phyloP scores from a whole-genome alignment of 768 basidiomycete species.

The Scleroderma bovista region DNA sequence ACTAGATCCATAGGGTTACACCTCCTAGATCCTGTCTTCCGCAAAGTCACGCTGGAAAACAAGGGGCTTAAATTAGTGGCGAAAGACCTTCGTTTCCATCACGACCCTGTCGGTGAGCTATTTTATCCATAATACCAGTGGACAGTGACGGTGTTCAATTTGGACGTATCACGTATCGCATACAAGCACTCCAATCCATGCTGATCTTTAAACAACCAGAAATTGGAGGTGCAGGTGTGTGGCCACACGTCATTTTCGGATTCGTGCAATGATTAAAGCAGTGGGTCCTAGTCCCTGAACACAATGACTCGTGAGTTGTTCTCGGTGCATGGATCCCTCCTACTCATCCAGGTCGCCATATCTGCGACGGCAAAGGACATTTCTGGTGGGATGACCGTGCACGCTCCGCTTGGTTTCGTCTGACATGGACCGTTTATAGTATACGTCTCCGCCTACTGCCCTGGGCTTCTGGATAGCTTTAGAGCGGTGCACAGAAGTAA shows the following conservation, averaged over 20 bases:
- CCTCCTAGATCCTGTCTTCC: constrained; percentile 77
- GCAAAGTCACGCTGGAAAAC: constrained; percentile 76
- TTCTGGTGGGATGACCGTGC: constrained; percentile 46
- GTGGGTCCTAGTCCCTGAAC: constrained; percentile 62
- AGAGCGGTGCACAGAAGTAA: constrained; percentile 76
- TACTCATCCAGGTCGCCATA: not conserved
- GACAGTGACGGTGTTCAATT: not conserved
- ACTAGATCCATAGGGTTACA: constrained; percentile 82
- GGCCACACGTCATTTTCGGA: constrained; percentile 9
- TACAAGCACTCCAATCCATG: constrained; percentile 83
- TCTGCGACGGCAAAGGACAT: constrained; percentile 44
- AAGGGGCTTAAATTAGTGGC: constrained; percentile 63
- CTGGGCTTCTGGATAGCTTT: constrained; percentile 97
- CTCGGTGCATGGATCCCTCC: not conserved
- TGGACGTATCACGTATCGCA: not conserved
- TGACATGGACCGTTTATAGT: constrained; percentile 40
- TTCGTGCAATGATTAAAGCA: not conserved
- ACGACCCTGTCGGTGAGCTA: constrained; percentile 71
- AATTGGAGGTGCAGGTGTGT: constrained; percentile 84
- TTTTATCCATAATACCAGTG: not conserved
- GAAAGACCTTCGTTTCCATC: constrained; percentile 74
- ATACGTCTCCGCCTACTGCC: constrained; percentile 87
- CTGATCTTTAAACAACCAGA: constrained; percentile 91
- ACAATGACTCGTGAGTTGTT: constrained; percentile 82
- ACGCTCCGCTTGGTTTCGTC: constrained; percentile 3